Conservation (phyloP, 2,329 filamentous ascomycete species). For the Eurotiales sp. region DNA sequence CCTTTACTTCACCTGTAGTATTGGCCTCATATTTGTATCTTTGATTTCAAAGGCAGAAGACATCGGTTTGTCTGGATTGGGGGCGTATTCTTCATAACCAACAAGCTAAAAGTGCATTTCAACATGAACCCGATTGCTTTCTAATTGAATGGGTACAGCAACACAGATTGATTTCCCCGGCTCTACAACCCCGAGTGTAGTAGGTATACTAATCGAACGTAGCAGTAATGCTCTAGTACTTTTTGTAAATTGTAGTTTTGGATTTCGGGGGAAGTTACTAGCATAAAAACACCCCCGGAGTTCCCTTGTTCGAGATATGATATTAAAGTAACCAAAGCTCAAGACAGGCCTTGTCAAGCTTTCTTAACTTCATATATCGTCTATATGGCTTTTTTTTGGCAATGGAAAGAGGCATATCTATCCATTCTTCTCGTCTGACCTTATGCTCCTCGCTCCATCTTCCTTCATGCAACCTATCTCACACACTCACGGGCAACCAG, state of each 20-base stretch:
- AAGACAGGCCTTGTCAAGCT: too few species aligned
- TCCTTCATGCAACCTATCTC: slow-evolving; percentile 2
- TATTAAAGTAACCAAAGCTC: background rate
- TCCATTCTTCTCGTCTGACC: slow-evolving; percentile 9
- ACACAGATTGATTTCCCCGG: too few species aligned
- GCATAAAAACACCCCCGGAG: background rate
- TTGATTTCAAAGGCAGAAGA: too few species aligned
- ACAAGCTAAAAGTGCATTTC: too few species aligned
- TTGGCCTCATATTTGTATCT: too few species aligned
- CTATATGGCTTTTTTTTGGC: background rate
- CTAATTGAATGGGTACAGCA: too few species aligned
- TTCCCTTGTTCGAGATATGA: background rate
- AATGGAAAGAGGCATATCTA: background rate
- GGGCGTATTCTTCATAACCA: too few species aligned
- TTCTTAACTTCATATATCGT: background rate
- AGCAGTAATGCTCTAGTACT: background rate
- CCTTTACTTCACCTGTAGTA: too few species aligned
- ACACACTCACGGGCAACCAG: background rate
- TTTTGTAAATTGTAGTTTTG: background rate
- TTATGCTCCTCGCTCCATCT: background rate
- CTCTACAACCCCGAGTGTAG: too few species aligned
- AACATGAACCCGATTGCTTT: too few species aligned
- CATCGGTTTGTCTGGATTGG: too few species aligned
- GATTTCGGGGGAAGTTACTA: background rate
- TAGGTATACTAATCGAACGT: background rate